Base-by-base conservation (phyloP, 2,329 filamentous ascomycete genomes). In the Clathrospora elynae region DNA sequence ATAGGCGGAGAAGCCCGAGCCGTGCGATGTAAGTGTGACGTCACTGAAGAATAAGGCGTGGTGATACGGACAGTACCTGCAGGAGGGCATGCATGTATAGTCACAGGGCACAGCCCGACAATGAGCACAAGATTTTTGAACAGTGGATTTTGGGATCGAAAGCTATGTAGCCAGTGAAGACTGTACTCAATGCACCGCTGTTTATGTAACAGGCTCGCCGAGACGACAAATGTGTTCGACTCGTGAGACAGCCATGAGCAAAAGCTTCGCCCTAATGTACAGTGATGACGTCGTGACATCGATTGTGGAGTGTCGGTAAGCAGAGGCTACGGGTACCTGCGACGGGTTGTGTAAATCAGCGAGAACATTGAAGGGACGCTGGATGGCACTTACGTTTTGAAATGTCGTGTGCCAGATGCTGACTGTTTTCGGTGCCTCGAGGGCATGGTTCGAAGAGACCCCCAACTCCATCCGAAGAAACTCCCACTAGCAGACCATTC, bases 281-380 rank as follows among this genome's bases (percentile, higher is more conserved):
- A 25, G 10, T 22, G 23, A 24, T 32, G 16, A 19, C 22, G 19
- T 9, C 24, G 26, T 17, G 6, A n/a, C 6, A n/a, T 12, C n/a
- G n/a, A 8, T 10, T 17, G 13, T 22, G 26, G 6, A 14, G 5
- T 6, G n/a, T 20, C 12, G 17, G 17, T 35, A 20, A 26, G 11
- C 26, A n/a, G 20, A 18, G 12, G 26, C 19, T 17, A 20, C 3
- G 10, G 14, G 13, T 18, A 32, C 34, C 37, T 49, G 30, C 2
- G 42, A 42, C 33, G 14, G 45, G 22, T 33, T 42, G 34, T 30
- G 46, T 49, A 49, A 49, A 49, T 46, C 42, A 46, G 14, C 20
- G 33, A 22, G 40, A 8, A 13, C 1, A 25, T 8, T 25, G 25
- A 19, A 14, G 11, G 18, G 26, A 30, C 5, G 6, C 5, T 10